phyloP scores from a whole-genome alignment of 345 rosid species.

The Rhizophora mangle region DNA sequence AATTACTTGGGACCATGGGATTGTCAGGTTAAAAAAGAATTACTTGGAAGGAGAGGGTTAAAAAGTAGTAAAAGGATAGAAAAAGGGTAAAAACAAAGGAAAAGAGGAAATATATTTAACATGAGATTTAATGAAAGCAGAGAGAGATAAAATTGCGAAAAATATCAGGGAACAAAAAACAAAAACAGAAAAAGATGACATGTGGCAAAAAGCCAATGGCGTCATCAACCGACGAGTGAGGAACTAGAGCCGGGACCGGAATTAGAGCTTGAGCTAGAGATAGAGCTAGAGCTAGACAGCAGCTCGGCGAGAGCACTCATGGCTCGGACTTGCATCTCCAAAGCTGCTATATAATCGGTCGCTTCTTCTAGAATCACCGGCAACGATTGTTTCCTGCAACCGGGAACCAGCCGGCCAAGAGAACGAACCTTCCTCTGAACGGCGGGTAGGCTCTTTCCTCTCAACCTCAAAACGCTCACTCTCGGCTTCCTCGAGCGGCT shows the following conservation, averaged over 20 bases:
- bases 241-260: conserved; percentile 34
- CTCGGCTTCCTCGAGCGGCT: conserved; percentile 62
- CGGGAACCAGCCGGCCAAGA: conserved; percentile 96
- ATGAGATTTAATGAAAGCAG: conserved; percentile 17
- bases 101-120: conserved; percentile 25
- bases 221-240: conserved; percentile 20
- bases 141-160: not conserved
- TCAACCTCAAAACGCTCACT: conserved; percentile 59
- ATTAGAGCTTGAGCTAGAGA: conserved; percentile 7
- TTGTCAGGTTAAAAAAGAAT: not conserved
- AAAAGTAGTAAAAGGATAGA: not conserved
- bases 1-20: not conserved
- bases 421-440: conserved; percentile 76
- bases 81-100: not conserved
- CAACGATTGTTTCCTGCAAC: conserved; percentile 86
- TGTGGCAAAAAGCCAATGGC: conserved; percentile 14
- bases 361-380: conserved; percentile 93
- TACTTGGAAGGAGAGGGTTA: not conserved
- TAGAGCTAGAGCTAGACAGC: conserved; percentile 32
- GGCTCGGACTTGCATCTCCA: conserved; percentile 96
- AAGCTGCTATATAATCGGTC: conserved; percentile 87
- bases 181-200: conserved; percentile 16
- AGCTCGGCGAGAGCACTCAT: conserved; percentile 75
- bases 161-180: not conserved
- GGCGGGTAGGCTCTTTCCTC: conserved; percentile 55